Base-by-base conservation (phyloP, 306 rosid genomes). In the Prunus persica region DNA sequence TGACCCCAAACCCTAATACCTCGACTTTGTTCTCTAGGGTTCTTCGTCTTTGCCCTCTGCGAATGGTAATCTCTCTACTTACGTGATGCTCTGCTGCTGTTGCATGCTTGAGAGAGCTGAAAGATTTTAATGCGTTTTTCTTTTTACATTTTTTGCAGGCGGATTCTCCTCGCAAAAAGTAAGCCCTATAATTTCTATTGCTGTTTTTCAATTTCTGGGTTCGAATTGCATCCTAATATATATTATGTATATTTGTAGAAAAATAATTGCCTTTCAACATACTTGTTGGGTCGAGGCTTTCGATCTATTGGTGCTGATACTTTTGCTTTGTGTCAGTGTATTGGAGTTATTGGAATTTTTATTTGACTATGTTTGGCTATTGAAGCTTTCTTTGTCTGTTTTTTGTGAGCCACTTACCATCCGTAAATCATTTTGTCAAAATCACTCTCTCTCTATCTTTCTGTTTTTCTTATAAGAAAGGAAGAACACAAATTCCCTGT, bases 81-180 rank as follows among this genome's bases (percentile, higher is more conserved):
- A 2, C 20, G 34, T 16, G 41, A 9, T 72, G 14, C 24, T 70
- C 62, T 73, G 6, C 52, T 3, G 4, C 20, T 83, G 22, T 62
- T 71, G 4, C 60, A 62, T 72, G 63, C 46, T 19, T 34, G 13
- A 22, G 49, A 34, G 78, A 28, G 24, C 50, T 25, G 47, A n/a
- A 60, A 56, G 54, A 14, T 20, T 47, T 71, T 61, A 73, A 62
- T 77, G 4, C 47, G 14, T 24, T 72, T 69, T 46, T 63, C 14
- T 1, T 58, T 60, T 28, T 16, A 0, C 15, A 32, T 51, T 47
- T 10, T 41, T 19, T 57, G 72, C 93, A 95, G 99, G 93, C 92
- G 20, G 96, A 89, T 80, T 89, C 97, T 74, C 97, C 93, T 3
- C 83, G 86, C 64, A 85, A 83, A 86, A 85, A 88, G 99, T 91